Conservation (phyloP, 2,329 filamentous ascomycete genomes). For the Zymoseptoria crescenta region DNA sequence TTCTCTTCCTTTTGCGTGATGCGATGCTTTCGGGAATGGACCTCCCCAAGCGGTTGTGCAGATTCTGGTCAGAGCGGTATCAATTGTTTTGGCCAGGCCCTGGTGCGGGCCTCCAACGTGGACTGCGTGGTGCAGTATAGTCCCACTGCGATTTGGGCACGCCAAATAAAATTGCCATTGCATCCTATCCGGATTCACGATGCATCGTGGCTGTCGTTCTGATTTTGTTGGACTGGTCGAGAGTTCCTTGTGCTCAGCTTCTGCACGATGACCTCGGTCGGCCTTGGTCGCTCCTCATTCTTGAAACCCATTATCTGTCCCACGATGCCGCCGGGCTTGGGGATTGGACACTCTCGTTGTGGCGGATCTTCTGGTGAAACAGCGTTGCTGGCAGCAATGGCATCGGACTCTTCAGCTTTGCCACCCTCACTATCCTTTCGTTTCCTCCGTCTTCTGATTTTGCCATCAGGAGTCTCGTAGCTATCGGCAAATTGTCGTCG, state of each 20-base stretch:
- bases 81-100: too few species aligned
- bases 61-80: too few species aligned
- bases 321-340: slow-evolving; percentile 74
- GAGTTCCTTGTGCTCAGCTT: slow-evolving; percentile 13
- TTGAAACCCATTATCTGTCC: slow-evolving; percentile 68
- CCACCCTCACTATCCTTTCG: slow-evolving; percentile 12
- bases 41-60: too few species aligned
- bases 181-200: slow-evolving; percentile 3
- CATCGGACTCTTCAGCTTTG: neutral
- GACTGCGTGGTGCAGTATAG: too few species aligned
- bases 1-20: too few species aligned
- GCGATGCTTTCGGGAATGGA: too few species aligned
- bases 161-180: too few species aligned
- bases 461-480: slow-evolving; percentile 25
- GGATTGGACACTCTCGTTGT: slow-evolving; percentile 75
- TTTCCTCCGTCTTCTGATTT: slow-evolving; percentile 34
- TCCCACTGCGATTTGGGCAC: too few species aligned
- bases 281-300: slow-evolving; percentile 21
- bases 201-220: neutral
- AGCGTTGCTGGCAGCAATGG: slow-evolving; percentile 4
- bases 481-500: slow-evolving; percentile 70
- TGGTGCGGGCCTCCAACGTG: too few species aligned
- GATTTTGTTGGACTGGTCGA: neutral
- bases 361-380: neutral
- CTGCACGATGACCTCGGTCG: slow-evolving; percentile 24